Conservation (phyloP, 306 rosid species). For the Purshia tridentata region DNA sequence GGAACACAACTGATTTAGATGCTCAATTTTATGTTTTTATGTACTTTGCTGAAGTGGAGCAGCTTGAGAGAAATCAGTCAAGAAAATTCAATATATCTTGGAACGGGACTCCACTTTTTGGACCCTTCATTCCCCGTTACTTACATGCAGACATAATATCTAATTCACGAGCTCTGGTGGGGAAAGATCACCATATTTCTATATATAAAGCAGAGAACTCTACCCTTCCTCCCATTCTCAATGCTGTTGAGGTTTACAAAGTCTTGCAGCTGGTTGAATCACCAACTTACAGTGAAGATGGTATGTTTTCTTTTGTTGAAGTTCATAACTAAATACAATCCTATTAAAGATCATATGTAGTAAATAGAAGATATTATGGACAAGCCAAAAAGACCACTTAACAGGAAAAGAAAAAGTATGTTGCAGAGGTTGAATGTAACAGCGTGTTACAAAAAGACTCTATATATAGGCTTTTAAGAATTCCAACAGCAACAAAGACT, state of each 20-base stretch:
- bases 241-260: conserved; percentile 56
- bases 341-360: no score
- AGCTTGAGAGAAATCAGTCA: conserved; percentile 38
- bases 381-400: no score
- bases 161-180: conserved; percentile 47
- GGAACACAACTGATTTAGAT: conserved; percentile 40
- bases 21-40: conserved; percentile 44
- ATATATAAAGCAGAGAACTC: conserved; percentile 46
- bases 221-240: conserved; percentile 60
- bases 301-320: conserved; percentile 32
- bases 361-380: no score
- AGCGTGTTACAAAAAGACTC: no score
- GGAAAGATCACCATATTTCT: conserved; percentile 55
- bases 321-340: not conserved
- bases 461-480: no score
- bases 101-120: conserved; percentile 53
- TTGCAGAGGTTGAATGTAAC: no score
- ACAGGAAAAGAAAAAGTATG: no score
- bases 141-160: conserved; percentile 31
- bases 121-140: conserved; percentile 41
- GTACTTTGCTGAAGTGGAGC: conserved; percentile 58
- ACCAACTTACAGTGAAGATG: conserved; percentile 48
- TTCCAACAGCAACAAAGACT: no score
- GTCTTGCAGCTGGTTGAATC: conserved; percentile 31
- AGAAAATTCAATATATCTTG: conserved; percentile 57